phyloP scores from a whole-genome alignment of 345 rosid species.

The Psidium guajava region DNA sequence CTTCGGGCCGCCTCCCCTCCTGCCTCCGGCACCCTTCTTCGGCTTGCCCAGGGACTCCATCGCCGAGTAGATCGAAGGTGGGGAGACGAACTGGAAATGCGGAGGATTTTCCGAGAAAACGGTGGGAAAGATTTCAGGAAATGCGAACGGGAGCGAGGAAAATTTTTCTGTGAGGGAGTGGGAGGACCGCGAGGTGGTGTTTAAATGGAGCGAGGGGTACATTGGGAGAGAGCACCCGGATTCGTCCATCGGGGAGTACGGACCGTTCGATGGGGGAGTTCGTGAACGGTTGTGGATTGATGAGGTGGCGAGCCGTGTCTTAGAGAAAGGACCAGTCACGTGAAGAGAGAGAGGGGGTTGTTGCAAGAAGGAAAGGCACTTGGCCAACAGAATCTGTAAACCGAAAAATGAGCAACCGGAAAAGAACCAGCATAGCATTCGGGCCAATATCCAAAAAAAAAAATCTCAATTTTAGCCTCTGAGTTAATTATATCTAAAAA shows the following conservation, averaged over 20 bases:
- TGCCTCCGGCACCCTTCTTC: constrained; percentile 32
- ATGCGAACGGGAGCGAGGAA: neutral
- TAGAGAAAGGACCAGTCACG: neutral
- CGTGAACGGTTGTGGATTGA: neutral
- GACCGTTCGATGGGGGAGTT: constrained; percentile 7
- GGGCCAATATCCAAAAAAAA: too few relatives aligned
- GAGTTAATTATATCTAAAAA: too few relatives aligned
- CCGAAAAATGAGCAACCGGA: neutral
- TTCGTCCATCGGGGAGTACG: neutral
- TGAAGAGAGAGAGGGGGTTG: neutral
- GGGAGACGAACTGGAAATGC: neutral
- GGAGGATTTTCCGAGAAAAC: neutral
- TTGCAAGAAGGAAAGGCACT: neutral
- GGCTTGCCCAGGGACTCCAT: constrained; percentile 17
- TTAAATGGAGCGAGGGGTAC: neutral
- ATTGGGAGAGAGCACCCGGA: neutral
- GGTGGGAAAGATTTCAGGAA: neutral
- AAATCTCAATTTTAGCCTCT: too few relatives aligned
- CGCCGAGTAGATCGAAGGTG: neutral
- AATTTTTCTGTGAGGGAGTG: neutral
- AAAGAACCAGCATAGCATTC: neutral
- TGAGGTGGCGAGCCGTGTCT: constrained; percentile 13
- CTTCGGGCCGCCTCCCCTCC: constrained; percentile 32
- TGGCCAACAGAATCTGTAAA: neutral
- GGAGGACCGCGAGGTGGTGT: neutral